Percentiles rank a stretch among this genome's conserved stretches.
Evolutionary conservation across 495 filamentous ascomycete genomes (phyloP).

Genomic region (Xanthoparmelia taractica): DNA sequence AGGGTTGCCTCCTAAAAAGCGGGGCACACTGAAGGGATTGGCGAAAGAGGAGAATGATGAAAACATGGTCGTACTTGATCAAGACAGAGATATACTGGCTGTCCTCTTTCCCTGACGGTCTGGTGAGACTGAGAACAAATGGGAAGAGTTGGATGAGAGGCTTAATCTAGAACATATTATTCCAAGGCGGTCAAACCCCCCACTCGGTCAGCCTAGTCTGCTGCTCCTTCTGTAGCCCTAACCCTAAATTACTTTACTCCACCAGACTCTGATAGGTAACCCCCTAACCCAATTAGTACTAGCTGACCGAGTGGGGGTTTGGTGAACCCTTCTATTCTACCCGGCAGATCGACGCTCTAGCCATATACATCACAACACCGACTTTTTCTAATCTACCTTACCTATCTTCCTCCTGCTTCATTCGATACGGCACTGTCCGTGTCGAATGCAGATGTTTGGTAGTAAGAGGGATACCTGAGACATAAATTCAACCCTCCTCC

Average conservation of each 20-base stretch:
- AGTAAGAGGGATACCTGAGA: not conserved
- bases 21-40: constrained; percentile 26
- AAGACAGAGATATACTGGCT: not conserved
- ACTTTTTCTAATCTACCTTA: too few relatives aligned
- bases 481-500: not conserved
- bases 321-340: not conserved
- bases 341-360: not conserved
- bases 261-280: too few relatives aligned
- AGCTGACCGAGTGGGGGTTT: too few relatives aligned
- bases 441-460: not conserved
- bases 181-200: not conserved
- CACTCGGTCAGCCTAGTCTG: not conserved
- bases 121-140: not conserved
- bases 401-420: not conserved
- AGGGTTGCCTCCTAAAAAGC: constrained; percentile 21
- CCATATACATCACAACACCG: not conserved
- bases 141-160: not conserved
- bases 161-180: not conserved
- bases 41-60: constrained; percentile 30
- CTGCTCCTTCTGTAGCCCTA: too few relatives aligned
- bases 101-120: not conserved
- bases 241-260: too few relatives aligned
- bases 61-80: constrained; percentile 20
- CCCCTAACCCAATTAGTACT: too few relatives aligned
- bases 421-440: not conserved